Base-by-base conservation (phyloP, 2,329 filamentous ascomycete genomes). In the Fusarium scirpi region DNA sequence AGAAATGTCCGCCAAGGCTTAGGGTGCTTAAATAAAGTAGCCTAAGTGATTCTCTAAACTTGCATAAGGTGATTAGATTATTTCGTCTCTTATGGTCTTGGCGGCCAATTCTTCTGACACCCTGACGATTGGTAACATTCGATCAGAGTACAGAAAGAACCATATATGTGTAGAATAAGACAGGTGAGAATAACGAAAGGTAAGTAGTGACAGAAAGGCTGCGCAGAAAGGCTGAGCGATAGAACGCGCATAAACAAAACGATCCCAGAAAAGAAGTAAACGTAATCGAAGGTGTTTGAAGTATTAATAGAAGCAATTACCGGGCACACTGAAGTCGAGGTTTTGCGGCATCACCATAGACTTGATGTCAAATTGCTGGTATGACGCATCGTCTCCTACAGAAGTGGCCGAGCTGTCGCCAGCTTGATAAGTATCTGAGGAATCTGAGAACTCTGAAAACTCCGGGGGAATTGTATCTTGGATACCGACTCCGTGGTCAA, bases 361-460 rank as follows among this genome's bases (percentile, higher is more conserved):
- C 43, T 70, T 68, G 15, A 18, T 62, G 43, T 70, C 53, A 20
- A 54, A 43, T 5, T 58, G 41, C 20, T 66, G 65, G n/a, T 71
- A 62, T 34, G 41, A 18, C 7, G 48, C 25, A 24, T 71, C 69
- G 10, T 63, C 68, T 40, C 63, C 56, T 2, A 69, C 43, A 9
- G 69, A 71, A 3, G 69, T 71, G 18, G 61, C 60, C 8, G 69
- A 71, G 51, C 69, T 71, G 18, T 27, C 62, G 12, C 68, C 65
- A 25, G 52, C 53, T n/a, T 54, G 60, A 11, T 46, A 66, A 5
- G 56, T 41, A 6, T 66, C 65, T 9, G 69, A 71, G 11, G 56
- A 71, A n/a, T 71, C 68, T 1, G 69, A 56, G 11, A 38, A 61
- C 5, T 65, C 63, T 1, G 41, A 46, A 8, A 61, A 22, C 4